A percentile compares a stretch with the other conserved stretches of the same genome.
These are phyloP conservation scores for Fusarium albidum DNA, from an alignment of 2,329 filamentous ascomycete genomes.

Conservation along the genomic window DNA sequence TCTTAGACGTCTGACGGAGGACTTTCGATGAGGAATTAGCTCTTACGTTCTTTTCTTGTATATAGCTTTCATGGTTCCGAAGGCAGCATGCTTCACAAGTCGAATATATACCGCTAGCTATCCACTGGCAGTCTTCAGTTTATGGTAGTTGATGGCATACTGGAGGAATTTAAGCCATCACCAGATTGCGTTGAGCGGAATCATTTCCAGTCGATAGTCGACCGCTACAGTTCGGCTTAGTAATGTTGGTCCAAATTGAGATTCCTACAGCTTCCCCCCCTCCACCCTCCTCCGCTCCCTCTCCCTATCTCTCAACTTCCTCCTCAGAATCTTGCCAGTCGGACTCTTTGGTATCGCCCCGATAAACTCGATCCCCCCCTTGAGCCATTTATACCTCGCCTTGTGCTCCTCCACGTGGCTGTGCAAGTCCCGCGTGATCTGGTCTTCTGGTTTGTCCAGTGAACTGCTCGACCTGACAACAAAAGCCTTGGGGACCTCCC, in stretches of 20 bases:
- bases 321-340: slow-evolving; percentile 69
- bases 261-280: neutral
- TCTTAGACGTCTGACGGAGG: slow-evolving; percentile 7
- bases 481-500: slow-evolving; percentile 70
- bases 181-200: too few relatives aligned
- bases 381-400: slow-evolving; percentile 73
- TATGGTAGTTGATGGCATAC: too few relatives aligned
- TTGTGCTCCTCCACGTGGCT: slow-evolving; percentile 72
- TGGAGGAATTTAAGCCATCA: too few relatives aligned
- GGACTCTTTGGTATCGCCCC: slow-evolving; percentile 75
- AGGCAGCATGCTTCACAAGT: too few relatives aligned
- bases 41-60: too few relatives aligned
- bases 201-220: too few relatives aligned
- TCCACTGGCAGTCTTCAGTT: too few relatives aligned
- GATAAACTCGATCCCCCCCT: slow-evolving; percentile 69
- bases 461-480: slow-evolving; percentile 57
- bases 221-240: too few relatives aligned
- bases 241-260: too few relatives aligned
- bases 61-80: too few relatives aligned
- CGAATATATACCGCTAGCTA: too few relatives aligned
- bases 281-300: neutral
- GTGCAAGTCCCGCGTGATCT: slow-evolving; percentile 58
- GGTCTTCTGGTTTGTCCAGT: slow-evolving; percentile 59
- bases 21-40: too few relatives aligned
- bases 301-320: slow-evolving; percentile 11